Conservation (phyloP, 225 moss, liverwort and hornwort species). For the Neckera pumila region DNA sequence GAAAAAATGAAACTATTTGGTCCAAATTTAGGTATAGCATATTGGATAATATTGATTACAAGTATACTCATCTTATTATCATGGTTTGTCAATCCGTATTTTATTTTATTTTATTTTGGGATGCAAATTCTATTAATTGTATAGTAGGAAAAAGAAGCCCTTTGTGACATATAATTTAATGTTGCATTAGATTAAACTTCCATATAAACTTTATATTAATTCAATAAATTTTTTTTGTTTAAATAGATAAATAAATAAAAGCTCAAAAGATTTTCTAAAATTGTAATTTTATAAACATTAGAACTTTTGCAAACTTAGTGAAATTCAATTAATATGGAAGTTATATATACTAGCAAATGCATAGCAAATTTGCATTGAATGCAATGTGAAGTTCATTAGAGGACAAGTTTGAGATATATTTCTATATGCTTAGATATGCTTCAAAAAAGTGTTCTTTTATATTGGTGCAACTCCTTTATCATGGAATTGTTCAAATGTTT, state of each 20-base stretch:
- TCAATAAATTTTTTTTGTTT: background rate
- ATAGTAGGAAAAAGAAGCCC: background rate
- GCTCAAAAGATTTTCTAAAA: background rate
- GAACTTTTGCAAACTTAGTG: background rate
- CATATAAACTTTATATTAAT: background rate
- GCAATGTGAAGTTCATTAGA: background rate
- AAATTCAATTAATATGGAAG: background rate
- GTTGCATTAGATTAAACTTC: background rate
- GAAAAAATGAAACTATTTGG: background rate
- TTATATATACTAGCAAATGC: background rate
- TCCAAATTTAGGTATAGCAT: background rate
- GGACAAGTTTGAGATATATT: background rate
- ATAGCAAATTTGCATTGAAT: background rate
- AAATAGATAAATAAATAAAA: background rate
- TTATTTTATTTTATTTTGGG: too few relatives aligned
- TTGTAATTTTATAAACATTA: background rate
- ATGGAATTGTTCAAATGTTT: background rate
- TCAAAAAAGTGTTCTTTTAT: background rate
- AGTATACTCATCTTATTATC: background rate
- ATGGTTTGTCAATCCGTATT: rapidly evolving
- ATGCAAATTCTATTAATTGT: background rate
- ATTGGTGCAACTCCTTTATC: background rate
- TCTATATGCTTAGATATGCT: background rate
- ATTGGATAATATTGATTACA: rapidly evolving
- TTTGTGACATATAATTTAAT: background rate